Evolutionary conservation across 2,329 filamentous ascomycete species (phyloP).

Genomic region (Biscogniauxia mediterranea): DNA sequence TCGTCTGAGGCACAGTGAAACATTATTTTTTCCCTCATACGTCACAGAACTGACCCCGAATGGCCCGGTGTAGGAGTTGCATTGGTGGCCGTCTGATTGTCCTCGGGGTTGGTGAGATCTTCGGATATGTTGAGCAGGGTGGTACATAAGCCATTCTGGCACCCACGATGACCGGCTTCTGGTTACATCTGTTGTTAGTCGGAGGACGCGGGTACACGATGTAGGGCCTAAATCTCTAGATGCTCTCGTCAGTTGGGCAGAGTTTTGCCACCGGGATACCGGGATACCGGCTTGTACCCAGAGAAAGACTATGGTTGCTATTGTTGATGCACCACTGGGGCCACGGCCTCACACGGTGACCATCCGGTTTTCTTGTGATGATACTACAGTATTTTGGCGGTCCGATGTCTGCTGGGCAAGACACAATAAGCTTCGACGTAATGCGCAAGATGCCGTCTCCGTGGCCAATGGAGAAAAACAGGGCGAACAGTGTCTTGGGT

Average conservation of each 20-base stretch:
- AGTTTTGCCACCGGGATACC: constrained; percentile 20
- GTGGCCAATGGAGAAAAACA: constrained; percentile 17
- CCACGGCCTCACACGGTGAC: constrained; percentile 10
- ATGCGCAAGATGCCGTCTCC: constrained; percentile 1
- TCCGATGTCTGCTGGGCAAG: neutral
- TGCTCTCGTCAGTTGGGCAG: constrained; percentile 16
- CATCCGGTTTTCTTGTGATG: neutral
- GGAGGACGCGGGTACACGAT: neutral
- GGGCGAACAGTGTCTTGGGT: constrained; percentile 15
- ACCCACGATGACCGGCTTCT: constrained; percentile 14
- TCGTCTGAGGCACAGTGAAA: neutral
- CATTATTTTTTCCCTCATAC: neutral
- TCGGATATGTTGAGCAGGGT: constrained; percentile 14
- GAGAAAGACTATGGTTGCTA: constrained; percentile 11
- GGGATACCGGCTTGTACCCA: constrained; percentile 10
- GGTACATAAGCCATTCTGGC: constrained; percentile 12
- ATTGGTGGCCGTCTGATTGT: neutral
- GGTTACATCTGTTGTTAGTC: constrained; percentile 11
- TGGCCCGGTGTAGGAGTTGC: neutral
- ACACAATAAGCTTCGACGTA: neutral
- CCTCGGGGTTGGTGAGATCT: constrained; percentile 13
- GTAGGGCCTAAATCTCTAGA: neutral
- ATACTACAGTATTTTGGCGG: constrained; percentile 4
- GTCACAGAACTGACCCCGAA: neutral
- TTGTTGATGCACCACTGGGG: constrained; percentile 7